These are phyloP conservation scores for Rasamsonia emersonii DNA, from an alignment of 2,329 filamentous ascomycete genomes.

Conservation along the genomic window DNA sequence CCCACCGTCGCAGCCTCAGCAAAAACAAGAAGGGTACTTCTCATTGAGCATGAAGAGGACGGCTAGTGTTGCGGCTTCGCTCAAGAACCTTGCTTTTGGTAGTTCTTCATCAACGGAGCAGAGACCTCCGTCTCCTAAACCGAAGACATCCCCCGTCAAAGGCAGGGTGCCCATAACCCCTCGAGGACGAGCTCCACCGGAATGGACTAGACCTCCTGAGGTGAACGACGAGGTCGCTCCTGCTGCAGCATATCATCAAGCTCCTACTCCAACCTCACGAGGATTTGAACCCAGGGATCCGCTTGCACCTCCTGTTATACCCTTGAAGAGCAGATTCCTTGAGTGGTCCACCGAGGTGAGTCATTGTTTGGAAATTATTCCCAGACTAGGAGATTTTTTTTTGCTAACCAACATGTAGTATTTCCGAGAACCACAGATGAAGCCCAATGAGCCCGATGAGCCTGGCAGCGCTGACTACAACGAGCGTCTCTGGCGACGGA, in stretches of 20 bases:
- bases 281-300: slow-evolving; percentile 58
- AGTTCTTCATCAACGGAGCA: slow-evolving; percentile 27
- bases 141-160: slow-evolving; percentile 21
- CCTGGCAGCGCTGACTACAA: slow-evolving; percentile 96
- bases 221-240: slow-evolving; percentile 61
- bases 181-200: slow-evolving; percentile 45
- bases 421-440: slow-evolving; percentile 98
- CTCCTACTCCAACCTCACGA: slow-evolving; percentile 70
- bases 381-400: slow-evolving; percentile 9
- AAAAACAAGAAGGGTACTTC: slow-evolving; percentile 53
- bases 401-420: slow-evolving; percentile 47
- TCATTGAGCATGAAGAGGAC: slow-evolving; percentile 53
- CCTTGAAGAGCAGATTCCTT: slow-evolving; percentile 73
- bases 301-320: slow-evolving; percentile 55
- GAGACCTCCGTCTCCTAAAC: slow-evolving; percentile 15
- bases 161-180: slow-evolving; percentile 33
- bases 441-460: slow-evolving; percentile 88
- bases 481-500: slow-evolving; percentile 81
- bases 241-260: slow-evolving; percentile 64
- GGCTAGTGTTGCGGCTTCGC: slow-evolving; percentile 55
- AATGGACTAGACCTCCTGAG: slow-evolving; percentile 61
- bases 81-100: slow-evolving; percentile 54
- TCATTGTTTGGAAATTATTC: slow-evolving; percentile 12
- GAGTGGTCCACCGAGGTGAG: slow-evolving; percentile 85
- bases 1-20: slow-evolving; percentile 40